Base-by-base conservation (phyloP, 305 asterid genomes). In the Striga hermonthica region DNA sequence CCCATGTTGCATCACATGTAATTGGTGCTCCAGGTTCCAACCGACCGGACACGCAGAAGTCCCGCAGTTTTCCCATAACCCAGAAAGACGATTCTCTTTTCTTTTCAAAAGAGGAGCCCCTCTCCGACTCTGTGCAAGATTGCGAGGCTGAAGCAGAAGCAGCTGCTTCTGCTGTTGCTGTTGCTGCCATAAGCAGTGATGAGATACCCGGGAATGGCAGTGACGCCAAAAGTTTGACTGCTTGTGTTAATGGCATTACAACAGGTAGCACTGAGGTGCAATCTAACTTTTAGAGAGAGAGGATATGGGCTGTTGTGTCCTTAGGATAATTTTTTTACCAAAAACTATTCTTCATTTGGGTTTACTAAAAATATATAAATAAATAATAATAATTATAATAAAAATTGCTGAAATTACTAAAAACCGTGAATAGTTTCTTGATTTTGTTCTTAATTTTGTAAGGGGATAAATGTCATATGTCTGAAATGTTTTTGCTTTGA, bases 131-230 rank as follows among this genome's bases (percentile, higher is more conserved):
- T 53, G 62, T 84, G 57, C 88, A 80, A 76, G 96, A 89, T 75
- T 79, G 76, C 69, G 95, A 86, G 74, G 85, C 97, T 70, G 97
- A 87, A 83, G 98, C 95, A 56, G 98, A 87, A 79, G 96, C 97
- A 40, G 96, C 95, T 80, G 95, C 99, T 60, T 87, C 97, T 54
- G 95, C 96, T 75, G 89, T 85, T 72, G 95, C 96, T 76, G 98
- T 83, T 68, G 96, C 99, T 28, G 95, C 95, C 76, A 90, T 90
- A 64, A 81, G 87, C 74, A 81, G 75, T 61, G 93, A 94, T 62
- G 98, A 91, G 72, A 75, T 79, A 45, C 89, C 75, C 48, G 84
- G 79, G 73, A 81, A 74, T 69, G 80, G 82, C 62, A 72, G 70
- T 45, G 87, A 80, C 57, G 43, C 84, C 69, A 84, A 81, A 61